Conservation (phyloP, 192 early-diverging fungal species). For the Mortierella claussenii region DNA sequence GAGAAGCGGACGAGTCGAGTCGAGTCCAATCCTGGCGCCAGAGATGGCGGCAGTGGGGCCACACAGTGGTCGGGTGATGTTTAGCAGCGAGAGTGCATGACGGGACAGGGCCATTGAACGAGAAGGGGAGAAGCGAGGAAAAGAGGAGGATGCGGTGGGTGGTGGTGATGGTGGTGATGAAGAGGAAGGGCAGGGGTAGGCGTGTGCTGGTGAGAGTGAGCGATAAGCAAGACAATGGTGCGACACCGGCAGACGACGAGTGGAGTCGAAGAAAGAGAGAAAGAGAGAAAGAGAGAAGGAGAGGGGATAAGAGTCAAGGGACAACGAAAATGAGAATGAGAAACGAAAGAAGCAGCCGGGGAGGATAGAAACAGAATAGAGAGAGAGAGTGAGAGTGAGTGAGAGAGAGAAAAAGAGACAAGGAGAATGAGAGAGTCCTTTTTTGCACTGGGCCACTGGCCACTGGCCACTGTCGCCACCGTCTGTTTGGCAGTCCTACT, state of each 20-base stretch:
- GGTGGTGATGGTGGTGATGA: not conserved
- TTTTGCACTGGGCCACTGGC: too few relatives aligned
- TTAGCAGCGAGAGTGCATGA: conserved; percentile 7
- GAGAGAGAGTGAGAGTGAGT: too few relatives aligned
- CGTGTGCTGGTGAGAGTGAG: conserved; percentile 1
- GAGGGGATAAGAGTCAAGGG: not conserved
- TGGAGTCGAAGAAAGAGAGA: not conserved
- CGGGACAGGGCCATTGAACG: conserved; percentile 25
- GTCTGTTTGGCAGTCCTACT: too few relatives aligned
- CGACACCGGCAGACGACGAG: not conserved
- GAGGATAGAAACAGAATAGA: conserved; percentile 9
- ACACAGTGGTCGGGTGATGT: not conserved
- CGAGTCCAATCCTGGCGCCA: too few relatives aligned
- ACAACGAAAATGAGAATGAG: not conserved
- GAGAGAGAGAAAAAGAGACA: too few relatives aligned
- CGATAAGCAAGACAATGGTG: not conserved
- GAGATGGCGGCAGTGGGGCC: too few relatives aligned
- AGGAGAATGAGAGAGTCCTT: too few relatives aligned
- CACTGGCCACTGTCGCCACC: too few relatives aligned
- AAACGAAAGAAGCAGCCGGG: not conserved
- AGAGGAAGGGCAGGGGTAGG: not conserved
- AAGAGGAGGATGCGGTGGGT: too few relatives aligned
- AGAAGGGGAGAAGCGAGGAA: not conserved
- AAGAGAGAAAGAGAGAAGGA: not conserved
- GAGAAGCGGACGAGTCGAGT: too few relatives aligned